Conservation (phyloP, 331 rosid species). For the Cydonia oblonga region DNA sequence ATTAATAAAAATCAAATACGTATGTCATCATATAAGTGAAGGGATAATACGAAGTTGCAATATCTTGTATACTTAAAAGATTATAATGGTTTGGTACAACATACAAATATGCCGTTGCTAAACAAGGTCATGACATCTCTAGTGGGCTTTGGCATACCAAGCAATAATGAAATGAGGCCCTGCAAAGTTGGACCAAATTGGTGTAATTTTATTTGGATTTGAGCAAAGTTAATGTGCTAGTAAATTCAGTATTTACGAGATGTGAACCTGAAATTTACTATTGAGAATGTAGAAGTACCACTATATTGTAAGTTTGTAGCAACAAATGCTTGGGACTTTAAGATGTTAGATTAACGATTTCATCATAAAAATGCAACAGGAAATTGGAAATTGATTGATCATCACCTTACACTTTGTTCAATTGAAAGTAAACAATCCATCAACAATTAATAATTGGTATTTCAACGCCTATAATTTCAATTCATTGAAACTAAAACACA, state of each 20-base stretch:
- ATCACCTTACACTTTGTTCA: not conserved
- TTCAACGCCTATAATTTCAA: not conserved
- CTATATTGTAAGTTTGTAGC: no score
- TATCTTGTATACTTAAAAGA: no score
- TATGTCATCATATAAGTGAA: no score
- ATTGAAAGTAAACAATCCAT: not conserved
- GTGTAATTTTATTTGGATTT: not conserved
- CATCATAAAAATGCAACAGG: not conserved
- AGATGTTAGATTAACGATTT: not conserved
- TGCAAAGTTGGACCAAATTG: not conserved
- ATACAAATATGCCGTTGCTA: no score
- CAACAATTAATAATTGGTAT: not conserved
- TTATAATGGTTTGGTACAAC: not conserved
- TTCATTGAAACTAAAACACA: not conserved
- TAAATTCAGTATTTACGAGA: no score
- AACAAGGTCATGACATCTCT: not conserved
- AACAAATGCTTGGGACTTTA: not conserved
- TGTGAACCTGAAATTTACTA: no score
- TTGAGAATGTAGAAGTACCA: no score
- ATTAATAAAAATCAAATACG: no score
- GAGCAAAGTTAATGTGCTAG: no score
- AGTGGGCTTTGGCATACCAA: not conserved
- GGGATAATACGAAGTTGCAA: fast-evolving
- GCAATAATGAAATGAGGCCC: not conserved
- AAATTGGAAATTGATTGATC: not conserved